Evolutionary conservation across 345 rosid species (phyloP), one percentile per base, ranked within the genome.

Genomic region (Chamaenerion angustifolium): DNA sequence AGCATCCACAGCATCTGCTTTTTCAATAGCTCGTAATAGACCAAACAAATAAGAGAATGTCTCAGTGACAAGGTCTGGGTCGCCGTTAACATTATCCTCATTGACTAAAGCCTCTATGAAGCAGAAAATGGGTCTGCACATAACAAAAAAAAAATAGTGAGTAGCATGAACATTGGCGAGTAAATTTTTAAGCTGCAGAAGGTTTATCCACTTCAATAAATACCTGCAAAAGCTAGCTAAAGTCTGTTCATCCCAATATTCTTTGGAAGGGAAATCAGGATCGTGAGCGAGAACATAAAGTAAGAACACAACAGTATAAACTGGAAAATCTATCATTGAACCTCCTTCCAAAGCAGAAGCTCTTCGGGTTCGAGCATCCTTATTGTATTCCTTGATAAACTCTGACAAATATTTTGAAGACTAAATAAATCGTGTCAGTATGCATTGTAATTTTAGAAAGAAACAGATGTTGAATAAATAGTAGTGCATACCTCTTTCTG

Each of bases 211-310:
- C 0, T 1, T 49, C 13, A 21, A 17, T 51, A 61, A 58, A 55
- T 71, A 83, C 95, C 88, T 27, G 64, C 85, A 80, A 71, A 83
- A 81, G 47, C 47, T 63, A 68, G 86, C 78, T 71, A 68, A 79
- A 12, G 49, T 56, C 61, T 76, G 67, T 59, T 83, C 95, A 47
- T 81, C 95, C 66, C 50, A 61, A 69, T 78, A 86, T 47, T 68
- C 83, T 56, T 81, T 76, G 40, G 73, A 64, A 58, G 92, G 95
- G 65, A 86, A 90, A 46, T 48, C 71, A 43, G 62, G 52, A 43
- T 80, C 87, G 59, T 81, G 94, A 23, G 85, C 94, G 65, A 90
- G 92, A 68, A 85, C 68, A 64, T 90, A 88, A 59, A 90, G 68
- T 67, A 90, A 78, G 78, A 67, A 83, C 37, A 81, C 81, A 63